Conservation (phyloP, 148 eudicot genomes). For the Rhododendron williamsianum region DNA sequence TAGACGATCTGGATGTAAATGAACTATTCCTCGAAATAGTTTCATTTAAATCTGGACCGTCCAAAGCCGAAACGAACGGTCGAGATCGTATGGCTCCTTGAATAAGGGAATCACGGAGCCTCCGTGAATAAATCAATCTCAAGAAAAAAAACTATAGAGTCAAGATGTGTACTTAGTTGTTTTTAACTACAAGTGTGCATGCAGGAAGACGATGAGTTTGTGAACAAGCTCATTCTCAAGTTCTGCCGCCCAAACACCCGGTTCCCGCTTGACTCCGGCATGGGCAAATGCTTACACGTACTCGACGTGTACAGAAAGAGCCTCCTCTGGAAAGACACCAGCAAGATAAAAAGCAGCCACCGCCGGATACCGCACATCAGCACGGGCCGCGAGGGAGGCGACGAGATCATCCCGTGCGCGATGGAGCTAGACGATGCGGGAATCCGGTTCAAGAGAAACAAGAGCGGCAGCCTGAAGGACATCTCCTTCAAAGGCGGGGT, state of each 20-base stretch:
- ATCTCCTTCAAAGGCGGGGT: background rate
- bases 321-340: conserved; percentile 17
- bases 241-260: conserved; percentile 14
- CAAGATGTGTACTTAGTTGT: background rate
- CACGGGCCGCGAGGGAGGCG: background rate
- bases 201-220: conserved; percentile 22
- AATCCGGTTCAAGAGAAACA: background rate
- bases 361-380: no score
- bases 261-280: background rate
- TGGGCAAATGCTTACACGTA: conserved; percentile 27
- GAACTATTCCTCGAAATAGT: no score
- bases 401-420: conserved; percentile 33
- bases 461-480: background rate
- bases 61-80: no score
- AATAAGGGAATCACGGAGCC: no score
- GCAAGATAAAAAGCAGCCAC: background rate
- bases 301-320: conserved; percentile 31
- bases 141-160: background rate
- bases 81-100: no score
- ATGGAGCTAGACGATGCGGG: conserved; percentile 38
- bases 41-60: no score
- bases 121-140: no score
- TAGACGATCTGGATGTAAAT: no score
- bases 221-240: conserved; percentile 22
- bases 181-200: no score